Base-by-base conservation (phyloP, 164 flowering plant species). In the Piper longum region DNA sequence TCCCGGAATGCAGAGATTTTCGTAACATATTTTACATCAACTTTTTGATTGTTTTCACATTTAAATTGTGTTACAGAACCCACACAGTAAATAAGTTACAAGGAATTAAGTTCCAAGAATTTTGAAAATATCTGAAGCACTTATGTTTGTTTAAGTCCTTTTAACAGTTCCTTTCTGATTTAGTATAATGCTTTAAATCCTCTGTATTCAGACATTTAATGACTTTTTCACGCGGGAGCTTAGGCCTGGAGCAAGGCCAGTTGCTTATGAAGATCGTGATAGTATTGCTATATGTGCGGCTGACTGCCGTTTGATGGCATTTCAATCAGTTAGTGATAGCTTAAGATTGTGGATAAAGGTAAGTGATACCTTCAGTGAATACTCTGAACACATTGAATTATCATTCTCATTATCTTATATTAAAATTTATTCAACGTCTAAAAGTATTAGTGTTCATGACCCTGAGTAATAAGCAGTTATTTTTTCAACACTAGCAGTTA, bases 331-430 rank as follows among this genome's bases (percentile, higher is more conserved):
- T 64, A 83, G 82, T 65, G 96, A 93, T 68, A 75, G 90, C 71
- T 63, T 75, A 64, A 79, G 97, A 79, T 84, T 89, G 67, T 93
- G 98, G 98, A 85, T 92, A 45, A 92, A 92, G 96, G 96, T 88
- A 65, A 41, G 48, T 26, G 66, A 61, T 70, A 2, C 48, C 54
- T 64, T 18, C 26, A 26, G 36, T 26, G 36, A 26, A 26, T 26
- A 26, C 36, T 26, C 36, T 26, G 36, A 26, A 26, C 2, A 26
- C 36, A 26, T 26, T 26, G 1, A 26, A 26, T 26, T 26, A 26
- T 26, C 36, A 26, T 26, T 26, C 36, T 26, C 36, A 26, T 26
- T 26, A 26, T 26, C 36, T 26, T 26, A 26, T 26, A 26, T 0
- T 26, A 26, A 26, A 26, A 26, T 26, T 26, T 0, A 26, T 26